Percentiles rank a stretch among this genome's conserved stretches.
These are phyloP conservation scores for Penicillium decumbens DNA, from an alignment of 2,329 filamentous ascomycete genomes.

Conservation along the genomic window DNA sequence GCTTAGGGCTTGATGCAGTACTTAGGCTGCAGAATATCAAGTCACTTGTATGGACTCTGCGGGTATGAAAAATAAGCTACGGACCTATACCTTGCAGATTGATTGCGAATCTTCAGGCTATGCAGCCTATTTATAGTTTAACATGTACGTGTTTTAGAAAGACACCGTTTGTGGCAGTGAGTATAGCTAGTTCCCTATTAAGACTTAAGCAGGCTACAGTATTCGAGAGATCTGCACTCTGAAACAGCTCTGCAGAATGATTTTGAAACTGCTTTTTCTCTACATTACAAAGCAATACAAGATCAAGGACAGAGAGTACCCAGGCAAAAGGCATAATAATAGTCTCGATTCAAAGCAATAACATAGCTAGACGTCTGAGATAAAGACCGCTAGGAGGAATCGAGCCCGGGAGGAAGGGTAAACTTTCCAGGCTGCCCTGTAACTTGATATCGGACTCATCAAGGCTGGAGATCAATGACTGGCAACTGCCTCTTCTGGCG, in stretches of 20 bases:
- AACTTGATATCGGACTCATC: conserved; percentile 4
- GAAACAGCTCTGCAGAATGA: not conserved
- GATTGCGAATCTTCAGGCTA: conserved; percentile 7
- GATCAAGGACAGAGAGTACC: not conserved
- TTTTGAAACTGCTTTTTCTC: too few species aligned
- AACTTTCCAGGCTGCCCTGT: conserved; percentile 15
- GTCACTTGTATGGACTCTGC: not conserved
- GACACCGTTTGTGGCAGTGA: not conserved
- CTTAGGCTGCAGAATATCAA: conserved; percentile 4
- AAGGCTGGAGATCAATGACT: conserved; percentile 2
- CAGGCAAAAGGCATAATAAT: conserved; percentile 5
- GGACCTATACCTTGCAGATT: not conserved
- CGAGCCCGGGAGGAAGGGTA: conserved; percentile 10
- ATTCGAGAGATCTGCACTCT: not conserved
- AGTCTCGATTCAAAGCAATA: conserved; percentile 13
- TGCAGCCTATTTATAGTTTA: conserved; percentile 4
- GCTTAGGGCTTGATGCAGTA: not conserved
- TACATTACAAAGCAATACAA: not conserved
- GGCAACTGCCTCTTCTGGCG: conserved; percentile 1
- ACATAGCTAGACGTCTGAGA: conserved; percentile 11
- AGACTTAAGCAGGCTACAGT: not conserved
- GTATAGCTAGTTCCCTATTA: not conserved
- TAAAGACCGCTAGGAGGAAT: conserved; percentile 15
- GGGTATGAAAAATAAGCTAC: not conserved
- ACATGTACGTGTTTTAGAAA: not conserved